phyloP scores from a whole-genome alignment of 805 yeast species.

The Ogataea paradorogensis region DNA sequence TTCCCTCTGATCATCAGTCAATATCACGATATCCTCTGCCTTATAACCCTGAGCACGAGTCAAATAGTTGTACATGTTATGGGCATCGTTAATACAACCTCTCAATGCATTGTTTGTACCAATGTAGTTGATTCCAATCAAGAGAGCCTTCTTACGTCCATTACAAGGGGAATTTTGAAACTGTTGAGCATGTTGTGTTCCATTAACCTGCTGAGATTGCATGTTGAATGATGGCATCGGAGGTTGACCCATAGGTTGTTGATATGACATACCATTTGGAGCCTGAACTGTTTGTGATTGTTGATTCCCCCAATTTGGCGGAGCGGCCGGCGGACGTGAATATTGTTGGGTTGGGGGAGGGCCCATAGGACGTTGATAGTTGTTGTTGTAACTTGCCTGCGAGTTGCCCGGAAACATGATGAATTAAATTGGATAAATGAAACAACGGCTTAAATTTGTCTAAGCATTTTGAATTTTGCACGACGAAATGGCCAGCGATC shows the following conservation, averaged over 20 bases:
- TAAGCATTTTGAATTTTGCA: constrained; percentile 3
- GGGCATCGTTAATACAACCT: constrained; percentile 81
- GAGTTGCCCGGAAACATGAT: constrained; percentile 22
- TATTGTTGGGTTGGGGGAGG: constrained; percentile 17
- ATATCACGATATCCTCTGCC: constrained; percentile 54
- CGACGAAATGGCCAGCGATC: constrained; percentile 1
- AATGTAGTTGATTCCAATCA: constrained; percentile 76
- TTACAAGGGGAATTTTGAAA: constrained; percentile 64
- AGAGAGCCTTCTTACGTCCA: constrained; percentile 70
- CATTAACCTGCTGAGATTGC: constrained; percentile 28
- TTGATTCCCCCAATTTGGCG: constrained; percentile 16
- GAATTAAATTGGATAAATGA: background rate
- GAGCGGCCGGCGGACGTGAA: constrained; percentile 13
- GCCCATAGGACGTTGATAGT: constrained; percentile 22
- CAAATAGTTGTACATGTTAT: constrained; percentile 43
- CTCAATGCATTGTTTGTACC: constrained; percentile 59
- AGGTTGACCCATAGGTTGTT: constrained; percentile 14
- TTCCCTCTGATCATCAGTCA: constrained; percentile 55
- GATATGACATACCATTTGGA: constrained; percentile 11
- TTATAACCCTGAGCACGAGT: constrained; percentile 44
- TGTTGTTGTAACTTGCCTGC: constrained; percentile 12
- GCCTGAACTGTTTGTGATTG: constrained; percentile 7
- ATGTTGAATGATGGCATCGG: constrained; percentile 19
- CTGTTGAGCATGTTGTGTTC: constrained; percentile 31
- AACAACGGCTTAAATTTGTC: constrained; percentile 1